Evolutionary conservation across 106 monocot genomes (phyloP).

Genomic region (Posidonia australis): DNA sequence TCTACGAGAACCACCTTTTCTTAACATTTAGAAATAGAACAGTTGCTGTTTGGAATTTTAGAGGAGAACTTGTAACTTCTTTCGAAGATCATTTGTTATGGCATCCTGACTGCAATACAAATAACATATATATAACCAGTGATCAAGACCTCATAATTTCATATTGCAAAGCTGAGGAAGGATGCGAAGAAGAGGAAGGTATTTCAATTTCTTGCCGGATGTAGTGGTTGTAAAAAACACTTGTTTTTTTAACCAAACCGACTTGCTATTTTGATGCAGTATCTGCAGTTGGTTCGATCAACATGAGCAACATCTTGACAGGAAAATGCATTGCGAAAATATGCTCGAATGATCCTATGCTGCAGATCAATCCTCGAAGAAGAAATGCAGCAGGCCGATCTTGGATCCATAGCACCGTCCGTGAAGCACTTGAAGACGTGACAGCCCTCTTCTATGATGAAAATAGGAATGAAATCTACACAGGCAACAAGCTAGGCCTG

Average conservation of each 20-base stretch:
- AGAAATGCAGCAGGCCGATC: too few relatives aligned
- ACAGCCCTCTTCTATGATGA: constrained; percentile 78
- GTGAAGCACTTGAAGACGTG: constrained; percentile 61
- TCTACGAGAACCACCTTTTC: constrained; percentile 73
- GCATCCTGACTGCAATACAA: constrained; percentile 87
- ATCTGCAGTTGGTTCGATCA: constrained; percentile 57
- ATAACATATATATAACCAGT: constrained; percentile 77
- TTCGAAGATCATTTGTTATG: constrained; percentile 81
- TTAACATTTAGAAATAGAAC: constrained; percentile 69
- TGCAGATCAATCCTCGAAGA: too few relatives aligned
- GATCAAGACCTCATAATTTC: constrained; percentile 79
- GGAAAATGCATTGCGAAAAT: constrained; percentile 75
- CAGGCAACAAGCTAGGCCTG: constrained; percentile 54
- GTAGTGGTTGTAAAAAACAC: too few relatives aligned
- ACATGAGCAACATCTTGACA: constrained; percentile 79
- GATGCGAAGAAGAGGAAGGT: too few relatives aligned
- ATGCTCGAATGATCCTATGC: constrained; percentile 7
- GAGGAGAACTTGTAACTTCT: constrained; percentile 71
- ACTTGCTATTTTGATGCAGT: too few relatives aligned
- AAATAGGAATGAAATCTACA: constrained; percentile 64
- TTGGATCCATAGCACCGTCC: constrained; percentile 32
- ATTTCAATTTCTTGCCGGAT: too few relatives aligned
- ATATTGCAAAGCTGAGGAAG: constrained; percentile 66
- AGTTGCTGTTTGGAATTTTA: constrained; percentile 82
- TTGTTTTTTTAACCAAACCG: too few relatives aligned